A percentile compares a stretch with the other conserved stretches of the same genome.
These are phyloP conservation scores for Salinomyces thailandicus DNA, from an alignment of 2,329 filamentous ascomycete genomes.

Conservation along the genomic window DNA sequence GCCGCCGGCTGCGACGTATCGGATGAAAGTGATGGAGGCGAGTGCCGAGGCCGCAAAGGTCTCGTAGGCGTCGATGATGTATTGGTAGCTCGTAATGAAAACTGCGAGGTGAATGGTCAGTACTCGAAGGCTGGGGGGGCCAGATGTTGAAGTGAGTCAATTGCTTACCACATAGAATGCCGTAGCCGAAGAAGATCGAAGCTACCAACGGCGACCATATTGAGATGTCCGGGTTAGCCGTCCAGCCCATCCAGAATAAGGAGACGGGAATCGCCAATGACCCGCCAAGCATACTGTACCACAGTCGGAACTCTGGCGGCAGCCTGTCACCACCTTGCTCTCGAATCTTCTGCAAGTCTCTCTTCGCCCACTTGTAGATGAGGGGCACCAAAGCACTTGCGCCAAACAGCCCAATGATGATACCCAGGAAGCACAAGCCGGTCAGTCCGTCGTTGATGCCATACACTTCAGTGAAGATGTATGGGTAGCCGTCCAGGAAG, in stretches of 20 bases:
- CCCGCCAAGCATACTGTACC: conserved; percentile 40
- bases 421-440: conserved; percentile 39
- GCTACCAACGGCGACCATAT: conserved; percentile 44
- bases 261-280: conserved; percentile 41
- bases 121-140: neutral
- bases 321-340: conserved; percentile 23
- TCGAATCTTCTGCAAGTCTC: conserved; percentile 33
- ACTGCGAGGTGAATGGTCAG: conserved; percentile 15
- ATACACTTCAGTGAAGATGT: conserved; percentile 43
- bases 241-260: conserved; percentile 52
- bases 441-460: conserved; percentile 35
- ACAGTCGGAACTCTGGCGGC: conserved; percentile 42
- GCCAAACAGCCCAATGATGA: conserved; percentile 32
- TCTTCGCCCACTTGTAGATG: conserved; percentile 36
- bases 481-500: conserved; percentile 42
- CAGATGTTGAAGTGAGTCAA: conserved; percentile 41
- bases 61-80: conserved; percentile 49
- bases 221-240: conserved; percentile 32
- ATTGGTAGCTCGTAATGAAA: conserved; percentile 45
- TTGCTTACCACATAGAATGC: conserved; percentile 29
- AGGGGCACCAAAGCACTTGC: conserved; percentile 33
- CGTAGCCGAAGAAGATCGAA: conserved; percentile 44
- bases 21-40: conserved; percentile 30
- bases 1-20: conserved; percentile 32
- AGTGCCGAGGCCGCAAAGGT: conserved; percentile 42